Base-by-base conservation (phyloP, 768 basidiomycete genomes). In the Inosperma sp. region DNA sequence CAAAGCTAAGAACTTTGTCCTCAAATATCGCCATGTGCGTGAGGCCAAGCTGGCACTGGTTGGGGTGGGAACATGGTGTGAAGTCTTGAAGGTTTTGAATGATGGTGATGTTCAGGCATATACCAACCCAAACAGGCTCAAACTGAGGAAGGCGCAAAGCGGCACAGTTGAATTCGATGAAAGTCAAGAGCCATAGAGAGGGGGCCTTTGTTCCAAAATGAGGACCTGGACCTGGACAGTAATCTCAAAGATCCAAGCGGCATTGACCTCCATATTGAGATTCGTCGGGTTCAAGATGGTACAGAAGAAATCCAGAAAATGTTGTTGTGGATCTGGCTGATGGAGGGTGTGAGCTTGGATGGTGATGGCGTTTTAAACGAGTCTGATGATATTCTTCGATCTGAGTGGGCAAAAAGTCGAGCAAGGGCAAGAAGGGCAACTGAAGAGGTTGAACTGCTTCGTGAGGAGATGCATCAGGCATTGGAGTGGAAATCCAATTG, bases 21-120 rank as follows among this genome's bases (percentile, higher is more conserved):
- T n/a, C n/a, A n/a, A n/a, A n/a, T n/a, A n/a, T n/a, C n/a, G n/a
- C n/a, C n/a, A n/a, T n/a, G n/a, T n/a, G n/a, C n/a, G n/a, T n/a
- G n/a, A n/a, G n/a, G n/a, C n/a, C n/a, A n/a, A n/a, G n/a, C n/a
- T n/a, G n/a, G n/a, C n/a, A n/a, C n/a, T n/a, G n/a, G n/a, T n/a
- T n/a, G 56, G 48, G 7, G 17, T 51, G n/a, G 54, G 53, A n/a
- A 21, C 33, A 12, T 53, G 48, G 55, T 54, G 50, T 23, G 44
- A 12, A 8, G 19, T 26, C 25, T 46, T 57, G n/a, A 46, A 52
- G 22, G 48, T 19, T 5, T 30, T 41, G 26, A 25, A 48, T 8
- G 46, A 53, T 23, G 47, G n/a, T 10, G 35, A 39, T 23, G 47
- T 35, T 5, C 29, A 34, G 21, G 23, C 4, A 12, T 35, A 33